A percentile compares a stretch with the other conserved stretches of the same genome.
Conservation (phyloP, 345 rosid genomes). For the Balakata baccata region DNA sequence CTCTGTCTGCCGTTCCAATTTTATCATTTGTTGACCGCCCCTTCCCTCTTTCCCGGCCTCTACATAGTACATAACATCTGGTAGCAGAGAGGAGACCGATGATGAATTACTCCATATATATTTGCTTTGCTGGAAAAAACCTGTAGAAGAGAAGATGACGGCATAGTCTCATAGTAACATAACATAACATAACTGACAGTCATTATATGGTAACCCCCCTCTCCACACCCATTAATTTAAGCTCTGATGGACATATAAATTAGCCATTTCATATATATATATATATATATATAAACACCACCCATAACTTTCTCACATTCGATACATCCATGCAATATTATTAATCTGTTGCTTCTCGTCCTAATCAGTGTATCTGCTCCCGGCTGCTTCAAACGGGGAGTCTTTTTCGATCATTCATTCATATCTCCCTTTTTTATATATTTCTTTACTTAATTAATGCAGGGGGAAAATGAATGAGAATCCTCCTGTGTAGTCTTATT, state of each 20-base stretch:
- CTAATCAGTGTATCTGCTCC: constrained; percentile 52
- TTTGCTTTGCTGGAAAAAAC: constrained; percentile 17
- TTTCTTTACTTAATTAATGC: not conserved
- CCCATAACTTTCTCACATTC: constrained; percentile 74
- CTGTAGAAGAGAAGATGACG: not conserved
- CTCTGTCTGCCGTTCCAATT: no score
- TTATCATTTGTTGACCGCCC: no score
- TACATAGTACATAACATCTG: no score
- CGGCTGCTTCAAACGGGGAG: constrained; percentile 45
- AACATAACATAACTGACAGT: constrained; percentile 27
- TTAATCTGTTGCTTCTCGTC: constrained; percentile 23
- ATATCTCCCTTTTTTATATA: constrained; percentile 18
- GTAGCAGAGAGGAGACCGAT: no score
- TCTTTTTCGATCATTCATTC: constrained; percentile 39
- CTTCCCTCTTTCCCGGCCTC: no score
- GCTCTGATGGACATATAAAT: constrained; percentile 29
- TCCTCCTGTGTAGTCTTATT: no score
- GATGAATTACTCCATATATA: no score
- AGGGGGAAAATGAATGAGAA: not conserved
- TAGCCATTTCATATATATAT: constrained; percentile 40
- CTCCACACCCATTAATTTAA: constrained; percentile 37
- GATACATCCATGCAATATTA: constrained; percentile 28
- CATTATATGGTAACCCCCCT: no score
- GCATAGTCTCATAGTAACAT: no score
- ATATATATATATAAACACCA: no score